These are phyloP conservation scores for Westerdykella aurantiaca DNA, from an alignment of 2,329 filamentous ascomycete genomes.

Conservation along the genomic window DNA sequence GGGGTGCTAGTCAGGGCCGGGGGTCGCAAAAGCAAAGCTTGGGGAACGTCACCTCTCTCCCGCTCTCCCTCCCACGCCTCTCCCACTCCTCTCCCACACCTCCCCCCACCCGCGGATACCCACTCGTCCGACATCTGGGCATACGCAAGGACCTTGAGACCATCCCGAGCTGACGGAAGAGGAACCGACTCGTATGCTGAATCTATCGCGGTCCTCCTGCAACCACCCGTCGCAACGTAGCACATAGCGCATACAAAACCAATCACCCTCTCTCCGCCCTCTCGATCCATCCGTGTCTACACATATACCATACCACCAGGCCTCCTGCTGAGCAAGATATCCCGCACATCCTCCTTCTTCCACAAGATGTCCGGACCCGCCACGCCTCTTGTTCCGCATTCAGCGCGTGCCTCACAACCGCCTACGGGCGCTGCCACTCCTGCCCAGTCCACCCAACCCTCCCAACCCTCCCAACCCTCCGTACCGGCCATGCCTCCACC, in stretches of 20 bases:
- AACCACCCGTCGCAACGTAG: too few relatives aligned
- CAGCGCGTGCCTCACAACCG: constrained; percentile 26
- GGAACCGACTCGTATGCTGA: too few relatives aligned
- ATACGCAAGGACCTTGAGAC: too few relatives aligned
- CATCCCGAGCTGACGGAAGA: too few relatives aligned
- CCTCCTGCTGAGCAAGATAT: constrained; percentile 3
- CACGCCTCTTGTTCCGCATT: constrained; percentile 29
- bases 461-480: constrained; percentile 36
- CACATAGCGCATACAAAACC: background rate
- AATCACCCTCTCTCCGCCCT: background rate
- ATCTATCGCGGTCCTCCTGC: too few relatives aligned
- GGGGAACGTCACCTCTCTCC: constrained; percentile 10
- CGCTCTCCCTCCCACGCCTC: constrained; percentile 10
- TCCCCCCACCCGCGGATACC: constrained; percentile 14
- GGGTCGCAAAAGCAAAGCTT: constrained; percentile 11
- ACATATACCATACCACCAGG: background rate
- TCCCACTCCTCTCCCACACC: constrained; percentile 9
- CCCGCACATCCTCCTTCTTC: constrained; percentile 9
- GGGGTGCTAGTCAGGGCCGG: constrained; percentile 5
- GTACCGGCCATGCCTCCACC: constrained; percentile 65
- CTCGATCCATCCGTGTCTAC: background rate
- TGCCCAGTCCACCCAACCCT: constrained; percentile 16
- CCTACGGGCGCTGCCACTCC: constrained; percentile 29
- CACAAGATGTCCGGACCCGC: constrained; percentile 28
- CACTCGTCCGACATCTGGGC: too few relatives aligned